Percentiles rank a stretch among this genome's conserved stretches.
These are phyloP conservation scores for Xylariaceae sp. DNA, from an alignment of 2,329 filamentous ascomycete genomes.

Conservation along the genomic window DNA sequence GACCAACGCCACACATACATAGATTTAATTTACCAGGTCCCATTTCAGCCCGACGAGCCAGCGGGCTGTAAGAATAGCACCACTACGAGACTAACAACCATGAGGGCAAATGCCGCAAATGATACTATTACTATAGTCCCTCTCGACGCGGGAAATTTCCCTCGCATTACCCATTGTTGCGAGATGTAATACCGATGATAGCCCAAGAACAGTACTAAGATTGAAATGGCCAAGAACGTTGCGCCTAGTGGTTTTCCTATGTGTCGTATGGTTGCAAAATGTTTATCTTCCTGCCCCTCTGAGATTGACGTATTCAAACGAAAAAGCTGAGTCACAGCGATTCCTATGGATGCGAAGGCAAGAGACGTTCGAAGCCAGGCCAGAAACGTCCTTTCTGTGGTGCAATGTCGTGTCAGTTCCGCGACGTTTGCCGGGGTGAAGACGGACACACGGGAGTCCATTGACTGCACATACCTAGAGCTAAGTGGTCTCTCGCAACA, in stretches of 20 bases:
- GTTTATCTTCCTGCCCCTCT: constrained; percentile 28
- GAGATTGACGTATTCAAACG: constrained; percentile 68
- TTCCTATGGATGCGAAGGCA: constrained; percentile 76
- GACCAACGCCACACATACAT: too few species aligned
- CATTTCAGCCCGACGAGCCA: not conserved
- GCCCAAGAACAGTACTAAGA: constrained; percentile 69
- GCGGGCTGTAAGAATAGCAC: constrained; percentile 51
- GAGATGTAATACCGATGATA: constrained; percentile 75
- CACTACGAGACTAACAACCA: constrained; percentile 56
- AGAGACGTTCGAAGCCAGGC: constrained; percentile 81
- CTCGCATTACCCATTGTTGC: constrained; percentile 74
- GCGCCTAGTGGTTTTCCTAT: constrained; percentile 72
- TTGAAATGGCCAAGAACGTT: constrained; percentile 71
- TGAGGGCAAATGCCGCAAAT: constrained; percentile 58
- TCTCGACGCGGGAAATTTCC: constrained; percentile 75
- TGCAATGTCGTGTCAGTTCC: constrained; percentile 11
- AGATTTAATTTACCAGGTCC: too few species aligned
- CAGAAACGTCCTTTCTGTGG: constrained; percentile 73
- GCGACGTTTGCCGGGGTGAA: not conserved
- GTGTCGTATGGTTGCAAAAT: constrained; percentile 47
- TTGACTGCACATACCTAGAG: constrained; percentile 56
- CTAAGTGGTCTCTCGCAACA: constrained; percentile 77
- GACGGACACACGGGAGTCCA: not conserved
- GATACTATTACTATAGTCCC: constrained; percentile 70
- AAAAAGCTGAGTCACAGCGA: constrained; percentile 81